Evolutionary conservation across 495 filamentous ascomycete species (phyloP), one percentile per base, ranked within the genome.

Genomic region (Thermochaetoides thermophila): DNA sequence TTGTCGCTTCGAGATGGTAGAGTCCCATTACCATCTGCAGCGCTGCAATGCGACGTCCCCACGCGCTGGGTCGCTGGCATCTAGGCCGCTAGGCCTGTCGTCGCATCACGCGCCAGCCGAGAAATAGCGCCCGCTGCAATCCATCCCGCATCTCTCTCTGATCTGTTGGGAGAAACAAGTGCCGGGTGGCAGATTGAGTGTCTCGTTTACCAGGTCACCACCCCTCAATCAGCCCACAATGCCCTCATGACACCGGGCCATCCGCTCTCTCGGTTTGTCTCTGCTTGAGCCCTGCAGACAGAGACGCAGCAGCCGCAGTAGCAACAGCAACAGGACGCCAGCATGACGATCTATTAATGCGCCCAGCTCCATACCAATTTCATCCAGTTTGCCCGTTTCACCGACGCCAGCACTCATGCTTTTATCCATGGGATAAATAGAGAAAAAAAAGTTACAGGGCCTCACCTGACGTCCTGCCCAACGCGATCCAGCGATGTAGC

Each of bases 381-480:
- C 33, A 27, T 17, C 17, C 32, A 32, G 19, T 28, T 25, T 32
- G 14, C 30, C 21, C 31, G 19, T 41, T 34, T 27, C 14, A 22
- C 18, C 23, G 17, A 21, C 29, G 8, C 21, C 32, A 21, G 24
- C 28, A 15, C 8, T 20, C 12, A 8, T 8, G 31, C 18, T 2
- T 33, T 17, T 25, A 30, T 33, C n/a, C n/a, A n/a, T n/a, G n/a
- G n/a, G 11, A 31, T 35, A 40, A 29, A 9, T 22, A 9, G 14
- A 17, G 23, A 28, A 15, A 31, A 24, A 37, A 44, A 55, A 49
- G 40, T 44, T 30, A 51, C 42, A 49, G 37, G 36, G 32, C 16
- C 43, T 64, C 52, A 55, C 32, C 52, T 55, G 52, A 55, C 37
- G 27, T n/a, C n/a, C n/a, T n/a, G n/a, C n/a, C n/a, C n/a, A n/a